Percentiles rank a stretch among this genome's conserved stretches.
phyloP scores from a whole-genome alignment of 768 basidiomycete genomes.

The Symmetrospora coprosmae region DNA sequence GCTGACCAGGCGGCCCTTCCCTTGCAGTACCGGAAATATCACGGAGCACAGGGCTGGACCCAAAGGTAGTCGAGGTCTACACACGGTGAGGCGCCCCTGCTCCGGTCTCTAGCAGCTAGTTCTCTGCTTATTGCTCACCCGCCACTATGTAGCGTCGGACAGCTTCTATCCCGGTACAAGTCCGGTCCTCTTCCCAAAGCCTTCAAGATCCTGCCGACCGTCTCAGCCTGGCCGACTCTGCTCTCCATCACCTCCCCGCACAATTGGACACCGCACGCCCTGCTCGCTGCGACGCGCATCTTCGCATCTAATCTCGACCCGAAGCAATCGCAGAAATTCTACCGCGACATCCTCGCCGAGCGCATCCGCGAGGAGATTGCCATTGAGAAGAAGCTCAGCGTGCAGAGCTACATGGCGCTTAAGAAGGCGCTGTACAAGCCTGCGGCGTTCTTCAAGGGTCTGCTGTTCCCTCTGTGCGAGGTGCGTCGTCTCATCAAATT shows the following conservation, averaged over 20 bases:
- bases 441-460: constrained; percentile 93
- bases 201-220: constrained; percentile 93
- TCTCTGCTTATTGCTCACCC: neutral
- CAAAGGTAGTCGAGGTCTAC: constrained; percentile 82
- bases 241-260: constrained; percentile 83
- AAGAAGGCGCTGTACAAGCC: constrained; percentile 90
- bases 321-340: constrained; percentile 76
- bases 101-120: neutral
- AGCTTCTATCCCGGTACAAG: constrained; percentile 71
- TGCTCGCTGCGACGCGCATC: constrained; percentile 80
- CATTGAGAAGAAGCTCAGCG: constrained; percentile 63
- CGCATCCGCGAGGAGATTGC: constrained; percentile 77
- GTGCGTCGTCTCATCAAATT: constrained; percentile 39
- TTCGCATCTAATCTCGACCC: constrained; percentile 97
- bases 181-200: constrained; percentile 89
- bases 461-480: constrained; percentile 86
- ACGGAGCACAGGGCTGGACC: constrained; percentile 75
- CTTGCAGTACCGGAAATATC: constrained; percentile 40
- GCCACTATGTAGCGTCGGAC: constrained; percentile 53
- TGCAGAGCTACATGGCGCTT: constrained; percentile 85
- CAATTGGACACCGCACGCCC: constrained; percentile 90
- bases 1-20: neutral
- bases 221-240: constrained; percentile 89
- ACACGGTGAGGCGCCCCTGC: constrained; percentile 52
- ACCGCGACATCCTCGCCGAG: constrained; percentile 79